Percentiles rank a stretch among this genome's conserved stretches.
Conservation (phyloP, 148 eudicot genomes). For the Vaccinium darrowii region DNA sequence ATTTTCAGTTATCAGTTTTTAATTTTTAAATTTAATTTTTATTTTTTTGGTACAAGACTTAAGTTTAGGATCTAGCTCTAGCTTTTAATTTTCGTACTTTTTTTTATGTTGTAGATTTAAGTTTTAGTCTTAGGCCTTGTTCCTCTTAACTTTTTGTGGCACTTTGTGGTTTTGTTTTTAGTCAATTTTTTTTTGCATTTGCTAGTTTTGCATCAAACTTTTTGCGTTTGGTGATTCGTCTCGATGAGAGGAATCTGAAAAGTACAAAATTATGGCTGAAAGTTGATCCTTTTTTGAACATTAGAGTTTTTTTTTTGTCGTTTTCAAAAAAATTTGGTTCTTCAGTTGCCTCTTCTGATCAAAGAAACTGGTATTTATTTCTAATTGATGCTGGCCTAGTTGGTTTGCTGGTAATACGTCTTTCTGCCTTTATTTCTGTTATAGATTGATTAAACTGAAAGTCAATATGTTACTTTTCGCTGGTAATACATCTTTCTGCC, state of each 20-base stretch:
- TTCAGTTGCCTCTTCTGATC: neutral
- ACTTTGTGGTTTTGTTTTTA: too few species aligned
- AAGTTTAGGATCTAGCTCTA: neutral
- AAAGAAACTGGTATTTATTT: neutral
- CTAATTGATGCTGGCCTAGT: neutral
- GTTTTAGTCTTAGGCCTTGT: neutral
- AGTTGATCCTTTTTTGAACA: too few species aligned
- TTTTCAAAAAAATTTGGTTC: neutral
- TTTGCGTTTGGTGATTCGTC: too few species aligned
- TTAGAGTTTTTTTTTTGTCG: too few species aligned
- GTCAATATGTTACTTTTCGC: neutral
- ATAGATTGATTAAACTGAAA: neutral
- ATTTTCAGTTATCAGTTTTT: neutral
- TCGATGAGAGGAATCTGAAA: too few species aligned
- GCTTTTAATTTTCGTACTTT: neutral
- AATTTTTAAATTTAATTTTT: neutral
- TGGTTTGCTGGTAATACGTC: neutral
- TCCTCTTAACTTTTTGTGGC: too few species aligned
- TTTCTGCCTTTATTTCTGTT: neutral
- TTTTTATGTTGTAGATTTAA: neutral
- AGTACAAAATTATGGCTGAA: too few species aligned
- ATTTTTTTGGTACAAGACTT: neutral
- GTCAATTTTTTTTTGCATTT: too few species aligned
- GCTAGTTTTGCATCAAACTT: too few species aligned
- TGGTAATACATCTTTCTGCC: neutral